Evolutionary conservation across 2,329 filamentous ascomycete genomes (phyloP).

Genomic region (Pyrenophora seminiperda): DNA sequence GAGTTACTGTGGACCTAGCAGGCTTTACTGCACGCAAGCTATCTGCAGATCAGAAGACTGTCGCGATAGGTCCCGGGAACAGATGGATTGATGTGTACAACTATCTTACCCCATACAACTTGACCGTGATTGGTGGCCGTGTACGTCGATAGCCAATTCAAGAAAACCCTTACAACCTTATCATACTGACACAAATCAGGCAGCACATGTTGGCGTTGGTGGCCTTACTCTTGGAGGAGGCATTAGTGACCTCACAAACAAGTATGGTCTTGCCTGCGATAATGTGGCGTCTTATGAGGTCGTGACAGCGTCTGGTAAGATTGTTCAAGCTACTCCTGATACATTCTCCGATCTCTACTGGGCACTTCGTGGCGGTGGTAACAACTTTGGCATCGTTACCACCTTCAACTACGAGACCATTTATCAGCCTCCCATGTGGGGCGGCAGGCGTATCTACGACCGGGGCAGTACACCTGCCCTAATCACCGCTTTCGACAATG

Average conservation of each 20-base stretch:
- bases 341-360: slow-evolving; percentile 49
- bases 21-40: slow-evolving; percentile 51
- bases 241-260: slow-evolving; percentile 2
- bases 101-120: slow-evolving; percentile 25
- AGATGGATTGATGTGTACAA: slow-evolving; percentile 45
- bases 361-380: slow-evolving; percentile 44
- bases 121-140: slow-evolving; percentile 39
- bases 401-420: slow-evolving; percentile 28
- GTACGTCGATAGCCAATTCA: too few species aligned
- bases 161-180: too few species aligned
- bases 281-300: slow-evolving; percentile 44
- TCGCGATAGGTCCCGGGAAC: slow-evolving; percentile 39
- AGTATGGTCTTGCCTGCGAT: slow-evolving; percentile 34
- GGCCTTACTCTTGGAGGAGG: slow-evolving; percentile 32
- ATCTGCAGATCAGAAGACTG: slow-evolving; percentile 30
- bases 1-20: slow-evolving; percentile 51
- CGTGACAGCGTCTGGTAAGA: slow-evolving; percentile 25
- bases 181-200: slow-evolving; percentile 7
- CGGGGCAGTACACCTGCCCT: slow-evolving; percentile 21
- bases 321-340: slow-evolving; percentile 22
- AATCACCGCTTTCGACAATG: slow-evolving; percentile 25
- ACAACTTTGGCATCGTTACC: slow-evolving; percentile 45
- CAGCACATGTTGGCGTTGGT: slow-evolving; percentile 24
- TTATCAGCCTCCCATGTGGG: slow-evolving; percentile 14
- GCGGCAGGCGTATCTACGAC: slow-evolving; percentile 11